Percentiles rank a stretch among this genome's conserved stretches.
Evolutionary conservation across 2,329 filamentous ascomycete species (phyloP).

Genomic region (Elsinoe fawcettii): DNA sequence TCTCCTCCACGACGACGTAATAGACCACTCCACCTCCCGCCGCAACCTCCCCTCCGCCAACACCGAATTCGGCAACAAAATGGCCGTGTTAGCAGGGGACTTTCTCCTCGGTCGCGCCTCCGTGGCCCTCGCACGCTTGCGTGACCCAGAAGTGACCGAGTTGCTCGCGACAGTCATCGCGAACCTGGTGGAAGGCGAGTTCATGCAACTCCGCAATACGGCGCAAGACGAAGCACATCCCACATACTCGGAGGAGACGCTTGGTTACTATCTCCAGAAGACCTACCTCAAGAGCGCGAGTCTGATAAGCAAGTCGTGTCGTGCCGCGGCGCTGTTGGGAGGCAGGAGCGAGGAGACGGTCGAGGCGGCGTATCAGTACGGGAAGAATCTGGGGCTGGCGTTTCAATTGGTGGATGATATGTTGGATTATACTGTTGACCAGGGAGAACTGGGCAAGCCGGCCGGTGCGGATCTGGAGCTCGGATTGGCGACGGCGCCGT

Average conservation of each 20-base stretch:
- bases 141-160: constrained; percentile 91
- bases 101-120: constrained; percentile 90
- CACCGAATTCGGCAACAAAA: constrained; percentile 95
- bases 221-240: constrained; percentile 78
- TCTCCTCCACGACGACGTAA: constrained; percentile 94
- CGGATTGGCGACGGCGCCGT: constrained; percentile 83
- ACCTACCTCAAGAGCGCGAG: constrained; percentile 96
- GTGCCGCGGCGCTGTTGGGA: constrained; percentile 79
- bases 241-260: constrained; percentile 76
- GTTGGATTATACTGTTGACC: constrained; percentile 88
- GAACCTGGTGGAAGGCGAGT: constrained; percentile 95
- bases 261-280: constrained; percentile 94
- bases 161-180: constrained; percentile 92
- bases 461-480: constrained; percentile 90
- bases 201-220: constrained; percentile 99
- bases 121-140: constrained; percentile 79
- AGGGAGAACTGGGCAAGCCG: constrained; percentile 82
- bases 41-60: constrained; percentile 84
- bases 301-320: constrained; percentile 91
- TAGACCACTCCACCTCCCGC: constrained; percentile 81
- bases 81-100: constrained; percentile 96
- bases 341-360: constrained; percentile 69
- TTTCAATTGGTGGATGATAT: constrained; percentile 98
- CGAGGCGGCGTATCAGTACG: constrained; percentile 85
- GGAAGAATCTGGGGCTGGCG: constrained; percentile 84